Evolutionary conservation across 257 asterid genomes (phyloP), one percentile per base, ranked within the genome.

Genomic region (Cynanchum wilfordii): DNA sequence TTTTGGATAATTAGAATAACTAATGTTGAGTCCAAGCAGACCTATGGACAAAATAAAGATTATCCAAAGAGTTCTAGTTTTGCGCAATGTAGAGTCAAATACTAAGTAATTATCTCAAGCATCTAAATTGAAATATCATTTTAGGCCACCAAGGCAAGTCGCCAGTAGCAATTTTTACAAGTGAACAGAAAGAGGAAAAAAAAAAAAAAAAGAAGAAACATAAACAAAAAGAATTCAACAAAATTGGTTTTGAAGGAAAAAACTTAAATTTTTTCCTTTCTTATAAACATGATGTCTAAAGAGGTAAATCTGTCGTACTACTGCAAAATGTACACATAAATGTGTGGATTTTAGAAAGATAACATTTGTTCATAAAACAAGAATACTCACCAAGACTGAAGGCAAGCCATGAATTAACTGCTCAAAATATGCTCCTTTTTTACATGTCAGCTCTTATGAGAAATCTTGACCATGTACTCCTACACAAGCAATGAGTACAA

Each of bases 401-500:
- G 69, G 36, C 42, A 40, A 71, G 9, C 55, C 3, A 8, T 47
- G 62, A 20, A 60, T 60, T 47, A 49, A 62, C 68, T 25, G 25
- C 49, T 25, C 2, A 45, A 13, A 11, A 33, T n/a, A n/a, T 33
- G 9, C 13, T 29, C 33, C 67, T 16, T 33, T 33, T 6, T 13
- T 33, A 63, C 6, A 24, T 63, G 68, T 42, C 49, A 63, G 15
- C 68, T 33, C 47, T 63, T 60, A 30, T 60, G 24, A 60, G 67
- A 60, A 60, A 60, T 22, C 44, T 12, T 63, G 68, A 33, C 24
- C 68, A 63, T 33, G 49, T 33, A 63, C 47, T 40, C 44, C 47
- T 16, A 17, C 68, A 33, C 68, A 33, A 30, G 47, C 68, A 63
- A 17, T 63, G 49, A 30, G 68, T 63, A 25, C 68, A 63, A 60